Evolutionary conservation across 495 filamentous ascomycete genomes (phyloP).

Genomic region (Penicillium tannophilum): DNA sequence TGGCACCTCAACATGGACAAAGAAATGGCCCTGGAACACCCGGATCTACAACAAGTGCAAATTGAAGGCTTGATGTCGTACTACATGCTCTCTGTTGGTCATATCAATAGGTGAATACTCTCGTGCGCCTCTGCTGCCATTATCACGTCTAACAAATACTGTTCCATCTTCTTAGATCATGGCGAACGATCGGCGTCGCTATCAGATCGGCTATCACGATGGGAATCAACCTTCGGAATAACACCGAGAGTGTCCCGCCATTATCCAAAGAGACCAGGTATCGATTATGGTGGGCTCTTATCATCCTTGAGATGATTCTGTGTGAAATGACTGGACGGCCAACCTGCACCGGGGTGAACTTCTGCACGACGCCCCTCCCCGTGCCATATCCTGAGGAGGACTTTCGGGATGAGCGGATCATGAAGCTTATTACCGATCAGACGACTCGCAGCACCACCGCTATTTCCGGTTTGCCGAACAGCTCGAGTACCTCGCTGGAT

Average conservation of each 20-base stretch:
- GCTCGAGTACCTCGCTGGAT: not conserved
- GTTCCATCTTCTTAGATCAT: slow-evolving; percentile 41
- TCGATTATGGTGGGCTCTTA: slow-evolving; percentile 55
- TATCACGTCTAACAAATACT: not conserved
- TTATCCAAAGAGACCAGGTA: slow-evolving; percentile 49
- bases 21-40: slow-evolving; percentile 50
- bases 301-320: slow-evolving; percentile 57
- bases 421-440: slow-evolving; percentile 33
- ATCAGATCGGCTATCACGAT: slow-evolving; percentile 59
- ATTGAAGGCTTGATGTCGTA: slow-evolving; percentile 58
- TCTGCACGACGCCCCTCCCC: slow-evolving; percentile 57
- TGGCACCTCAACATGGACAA: slow-evolving; percentile 55
- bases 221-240: slow-evolving; percentile 63
- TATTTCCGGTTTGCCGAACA: slow-evolving; percentile 15
- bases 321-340: slow-evolving; percentile 63
- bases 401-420: slow-evolving; percentile 30
- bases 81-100: slow-evolving; percentile 60
- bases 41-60: slow-evolving; percentile 61
- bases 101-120: slow-evolving; percentile 57
- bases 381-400: slow-evolving; percentile 55
- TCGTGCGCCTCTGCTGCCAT: not conserved
- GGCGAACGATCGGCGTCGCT: slow-evolving; percentile 59
- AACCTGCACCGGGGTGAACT: slow-evolving; percentile 51
- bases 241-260: slow-evolving; percentile 46
- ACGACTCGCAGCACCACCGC: slow-evolving; percentile 25